Evolutionary conservation across 1,284 basidiomycete species (phyloP).

Genomic region (Moniliophthora roreri): DNA sequence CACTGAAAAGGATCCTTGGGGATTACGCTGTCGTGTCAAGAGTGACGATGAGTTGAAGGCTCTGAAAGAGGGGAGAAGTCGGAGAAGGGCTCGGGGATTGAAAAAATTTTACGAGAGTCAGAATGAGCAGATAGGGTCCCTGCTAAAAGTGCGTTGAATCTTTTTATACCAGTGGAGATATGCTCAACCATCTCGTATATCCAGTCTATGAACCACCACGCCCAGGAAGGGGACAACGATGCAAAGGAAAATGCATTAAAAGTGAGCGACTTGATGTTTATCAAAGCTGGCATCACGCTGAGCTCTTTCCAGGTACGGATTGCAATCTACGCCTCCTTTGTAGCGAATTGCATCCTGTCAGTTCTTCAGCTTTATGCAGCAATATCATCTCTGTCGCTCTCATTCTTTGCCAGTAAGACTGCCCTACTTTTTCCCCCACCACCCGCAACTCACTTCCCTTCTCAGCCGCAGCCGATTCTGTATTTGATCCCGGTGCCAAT

Average conservation of each 20-base stretch:
- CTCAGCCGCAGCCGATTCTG: conserved; percentile 75
- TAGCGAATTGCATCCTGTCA: conserved; percentile 72
- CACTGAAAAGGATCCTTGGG: no score
- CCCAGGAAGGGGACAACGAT: conserved; percentile 7
- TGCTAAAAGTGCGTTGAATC: background rate
- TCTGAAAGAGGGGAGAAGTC: no score
- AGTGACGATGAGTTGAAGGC: no score
- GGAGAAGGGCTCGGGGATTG: no score
- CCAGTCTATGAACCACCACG: conserved; percentile 3
- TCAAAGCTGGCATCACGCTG: background rate
- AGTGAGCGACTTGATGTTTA: background rate
- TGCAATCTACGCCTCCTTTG: conserved; percentile 83
- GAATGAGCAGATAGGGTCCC: conserved; percentile 5
- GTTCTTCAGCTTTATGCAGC: conserved; percentile 87
- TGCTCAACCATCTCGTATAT: no score
- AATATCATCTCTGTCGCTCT: conserved; percentile 80
- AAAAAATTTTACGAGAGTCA: conserved; percentile 6
- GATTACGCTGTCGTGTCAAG: no score
- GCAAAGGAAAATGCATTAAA: conserved; percentile 3
- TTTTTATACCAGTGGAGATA: background rate
- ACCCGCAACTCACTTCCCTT: background rate
- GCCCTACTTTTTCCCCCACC: no score
- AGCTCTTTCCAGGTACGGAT: conserved; percentile 67
- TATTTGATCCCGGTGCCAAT: conserved; percentile 93
- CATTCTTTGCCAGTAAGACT: conserved; percentile 69